Evolutionary conservation across 2,329 filamentous ascomycete genomes (phyloP), one percentile per base, ranked within the genome.

Genomic region (Dactylella cylindrospora): DNA sequence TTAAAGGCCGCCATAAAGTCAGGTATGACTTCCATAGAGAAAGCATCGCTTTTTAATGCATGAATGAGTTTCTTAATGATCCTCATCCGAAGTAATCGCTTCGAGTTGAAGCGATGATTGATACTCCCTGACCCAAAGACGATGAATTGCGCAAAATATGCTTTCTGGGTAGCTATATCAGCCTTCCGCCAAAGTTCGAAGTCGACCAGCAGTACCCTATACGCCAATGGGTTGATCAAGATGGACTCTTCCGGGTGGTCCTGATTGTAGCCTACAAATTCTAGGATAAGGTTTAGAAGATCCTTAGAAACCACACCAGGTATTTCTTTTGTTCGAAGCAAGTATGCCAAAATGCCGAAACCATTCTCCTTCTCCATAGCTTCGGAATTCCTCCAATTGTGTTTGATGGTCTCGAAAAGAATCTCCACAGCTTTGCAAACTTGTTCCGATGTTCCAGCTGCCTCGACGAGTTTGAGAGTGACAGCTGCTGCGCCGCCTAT

Each of bases 281-380:
- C 80, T 13, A 98, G 79, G 3, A 95, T 82, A 19, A 91, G 76
- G 54, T 83, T 84, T 4, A 98, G 78, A 6, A 96, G 76, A 65
- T 86, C 73, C 44, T 76, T 71, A 12, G 79, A 75, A 39, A 84
- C 73, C 1, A 71, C 71, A 62, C 79, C 78, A 54, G 77, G 70
- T 69, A 10, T 72, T 67, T 43, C 73, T 68, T 67, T 73, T 73
- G 88, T 86, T 50, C 89, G 84, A 19, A 98, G 74, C 13, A 97
- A 78, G 72, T 90, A 83, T 32, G 86, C 86, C 44, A 98, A 75
- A 28, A 97, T 87, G 20, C 88, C 86, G 71, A 96, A 98, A 0
- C 91, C 94, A 67, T 94, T 93, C 60, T 95, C 90, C 68, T 88
- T 84, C 72, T 98, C 93, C 86, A 98, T 96, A 20, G 93, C 90